phyloP scores from a whole-genome alignment of 164 flowering plant genomes.

The Pachysandra terminalis region DNA sequence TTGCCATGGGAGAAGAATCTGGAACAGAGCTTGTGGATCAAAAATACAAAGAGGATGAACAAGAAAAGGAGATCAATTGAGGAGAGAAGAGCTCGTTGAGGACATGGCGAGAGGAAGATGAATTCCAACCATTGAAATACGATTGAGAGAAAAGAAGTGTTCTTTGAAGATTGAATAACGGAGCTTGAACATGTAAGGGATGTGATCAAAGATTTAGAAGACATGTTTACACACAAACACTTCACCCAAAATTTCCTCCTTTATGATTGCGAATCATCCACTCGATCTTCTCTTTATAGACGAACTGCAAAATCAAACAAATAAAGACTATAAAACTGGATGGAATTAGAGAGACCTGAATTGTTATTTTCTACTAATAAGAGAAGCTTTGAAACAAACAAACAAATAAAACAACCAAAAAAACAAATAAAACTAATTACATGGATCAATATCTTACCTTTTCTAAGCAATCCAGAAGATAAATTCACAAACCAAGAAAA shows the following conservation, averaged over 20 bases:
- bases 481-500: neutral
- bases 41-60: slow-evolving; percentile 36
- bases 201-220: slow-evolving; percentile 39
- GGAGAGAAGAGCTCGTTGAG: slow-evolving; percentile 63
- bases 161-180: slow-evolving; percentile 17
- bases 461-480: neutral
- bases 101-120: slow-evolving; percentile 80
- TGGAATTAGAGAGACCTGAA: neutral
- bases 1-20: slow-evolving; percentile 23
- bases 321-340: neutral
- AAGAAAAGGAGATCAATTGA: slow-evolving; percentile 51
- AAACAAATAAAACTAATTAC: neutral
- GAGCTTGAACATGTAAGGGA: slow-evolving; percentile 43
- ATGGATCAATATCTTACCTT: neutral
- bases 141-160: slow-evolving; percentile 15
- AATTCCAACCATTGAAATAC: slow-evolving; percentile 63
- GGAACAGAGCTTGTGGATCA: slow-evolving; percentile 41
- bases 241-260: neutral
- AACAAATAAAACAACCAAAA: too few relatives aligned
- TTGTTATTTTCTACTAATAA: too few relatives aligned
- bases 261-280: slow-evolving; percentile 2
- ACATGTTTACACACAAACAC: slow-evolving; percentile 22
- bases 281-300: neutral
- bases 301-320: neutral
- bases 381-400: neutral